These are phyloP conservation scores for Xylariales sp. DNA, from an alignment of 2,329 filamentous ascomycete species.

Conservation along the genomic window DNA sequence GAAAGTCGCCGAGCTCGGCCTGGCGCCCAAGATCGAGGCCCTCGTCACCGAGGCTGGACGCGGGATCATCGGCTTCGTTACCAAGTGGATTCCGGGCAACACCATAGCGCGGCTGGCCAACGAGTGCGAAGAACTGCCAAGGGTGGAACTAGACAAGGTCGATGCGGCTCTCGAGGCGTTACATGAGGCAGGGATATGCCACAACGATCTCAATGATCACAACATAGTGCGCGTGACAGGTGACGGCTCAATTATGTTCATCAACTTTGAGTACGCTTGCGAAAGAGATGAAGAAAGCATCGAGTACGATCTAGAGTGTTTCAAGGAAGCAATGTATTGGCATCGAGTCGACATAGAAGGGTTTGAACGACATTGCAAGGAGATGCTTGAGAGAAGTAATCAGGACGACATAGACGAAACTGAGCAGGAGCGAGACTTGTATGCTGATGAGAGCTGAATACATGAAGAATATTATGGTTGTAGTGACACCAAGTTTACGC, in stretches of 20 bases:
- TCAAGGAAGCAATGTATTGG: too few species aligned
- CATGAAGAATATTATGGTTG: too few species aligned
- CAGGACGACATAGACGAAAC: too few species aligned
- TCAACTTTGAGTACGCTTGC: not conserved
- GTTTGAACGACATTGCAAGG: too few species aligned
- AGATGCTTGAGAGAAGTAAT: too few species aligned
- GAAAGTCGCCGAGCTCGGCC: not conserved
- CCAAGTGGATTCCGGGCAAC: not conserved
- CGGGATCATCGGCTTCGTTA: conserved; percentile 5
- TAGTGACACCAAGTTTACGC: too few species aligned
- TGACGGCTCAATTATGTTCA: conserved; percentile 1
- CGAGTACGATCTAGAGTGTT: too few species aligned
- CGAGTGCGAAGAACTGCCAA: not conserved
- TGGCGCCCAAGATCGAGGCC: not conserved
- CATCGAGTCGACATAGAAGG: too few species aligned
- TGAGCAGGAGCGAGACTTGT: too few species aligned
- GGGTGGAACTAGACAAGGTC: not conserved
- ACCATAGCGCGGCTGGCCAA: not conserved
- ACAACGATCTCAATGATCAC: not conserved
- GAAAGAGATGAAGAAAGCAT: not conserved
- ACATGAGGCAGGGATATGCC: not conserved
- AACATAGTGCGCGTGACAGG: not conserved
- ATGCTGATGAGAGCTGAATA: too few species aligned
- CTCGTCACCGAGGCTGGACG: conserved; percentile 5
- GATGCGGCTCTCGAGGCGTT: too few species aligned